A percentile compares a stretch with the other conserved stretches of the same genome.
Conservation (phyloP, 2,329 filamentous ascomycete genomes). For the Paraconiothyrium brasiliense region DNA sequence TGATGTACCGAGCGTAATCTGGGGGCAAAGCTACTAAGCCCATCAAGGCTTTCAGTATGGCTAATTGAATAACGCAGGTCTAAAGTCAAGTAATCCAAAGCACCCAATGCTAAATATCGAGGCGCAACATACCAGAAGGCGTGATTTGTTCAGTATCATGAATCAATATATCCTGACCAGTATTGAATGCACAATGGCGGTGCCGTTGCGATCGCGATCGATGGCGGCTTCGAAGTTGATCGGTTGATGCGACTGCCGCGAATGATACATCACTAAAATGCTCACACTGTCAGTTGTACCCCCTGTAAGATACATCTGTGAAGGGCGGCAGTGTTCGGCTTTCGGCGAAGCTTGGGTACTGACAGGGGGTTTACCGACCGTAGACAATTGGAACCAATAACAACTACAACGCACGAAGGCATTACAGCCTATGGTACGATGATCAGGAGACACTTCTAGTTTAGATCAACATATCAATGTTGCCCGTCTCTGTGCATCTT, state of each 20-base stretch:
- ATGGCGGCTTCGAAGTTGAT: background rate
- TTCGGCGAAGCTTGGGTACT: conserved; percentile 2
- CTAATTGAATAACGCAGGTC: background rate
- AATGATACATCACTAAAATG: conserved; percentile 1
- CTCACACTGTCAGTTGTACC: background rate
- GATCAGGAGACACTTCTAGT: background rate
- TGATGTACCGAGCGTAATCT: background rate
- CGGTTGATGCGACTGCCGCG: background rate
- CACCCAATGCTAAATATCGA: background rate
- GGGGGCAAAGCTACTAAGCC: background rate
- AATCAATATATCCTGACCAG: background rate
- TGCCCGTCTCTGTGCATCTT: background rate
- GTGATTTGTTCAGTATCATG: background rate
- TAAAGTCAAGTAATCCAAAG: background rate
- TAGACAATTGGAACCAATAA: background rate
- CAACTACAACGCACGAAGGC: background rate
- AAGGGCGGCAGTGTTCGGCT: background rate
- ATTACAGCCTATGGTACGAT: background rate
- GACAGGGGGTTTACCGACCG: conserved; percentile 1
- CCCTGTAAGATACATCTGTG: background rate
- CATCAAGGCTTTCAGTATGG: background rate
- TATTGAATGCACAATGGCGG: background rate
- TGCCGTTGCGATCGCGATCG: background rate
- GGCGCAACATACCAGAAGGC: background rate
- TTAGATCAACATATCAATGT: conserved; percentile 3